Evolutionary conservation across 495 filamentous ascomycete genomes (phyloP).

Genomic region (Aspergillus olivimuriae): DNA sequence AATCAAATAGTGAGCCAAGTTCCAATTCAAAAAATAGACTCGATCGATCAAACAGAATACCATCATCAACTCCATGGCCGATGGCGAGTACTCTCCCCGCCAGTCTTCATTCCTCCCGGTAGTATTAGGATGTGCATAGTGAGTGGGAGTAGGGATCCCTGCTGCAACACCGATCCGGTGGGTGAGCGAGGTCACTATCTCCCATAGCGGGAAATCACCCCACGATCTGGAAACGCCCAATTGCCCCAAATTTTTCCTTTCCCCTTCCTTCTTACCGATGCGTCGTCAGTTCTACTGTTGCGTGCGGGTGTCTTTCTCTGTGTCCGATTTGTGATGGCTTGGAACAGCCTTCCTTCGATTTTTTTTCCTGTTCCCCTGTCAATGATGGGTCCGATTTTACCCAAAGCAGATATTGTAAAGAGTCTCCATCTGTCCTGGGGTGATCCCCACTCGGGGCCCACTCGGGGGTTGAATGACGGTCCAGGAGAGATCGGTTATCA

Average conservation of each 20-base stretch:
- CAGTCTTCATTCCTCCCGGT: no score
- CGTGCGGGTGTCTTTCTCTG: no score
- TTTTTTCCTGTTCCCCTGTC: slow-evolving; percentile 9
- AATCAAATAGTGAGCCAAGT: no score
- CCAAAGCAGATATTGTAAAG: slow-evolving; percentile 14
- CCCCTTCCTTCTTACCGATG: background rate
- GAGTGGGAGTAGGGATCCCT: slow-evolving; percentile 10
- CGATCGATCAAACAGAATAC: no score
- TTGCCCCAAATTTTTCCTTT: slow-evolving; percentile 5
- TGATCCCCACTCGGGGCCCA: slow-evolving; percentile 11
- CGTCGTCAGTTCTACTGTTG: background rate
- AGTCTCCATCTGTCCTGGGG: background rate
- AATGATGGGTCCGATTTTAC: slow-evolving; percentile 13
- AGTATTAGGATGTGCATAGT: no score
- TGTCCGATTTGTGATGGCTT: slow-evolving; percentile 7
- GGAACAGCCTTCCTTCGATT: no score
- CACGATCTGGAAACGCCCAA: slow-evolving; percentile 19
- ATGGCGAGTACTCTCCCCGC: no score
- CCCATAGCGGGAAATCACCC: slow-evolving; percentile 20
- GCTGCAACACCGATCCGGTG: slow-evolving; percentile 18
- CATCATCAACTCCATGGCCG: no score
- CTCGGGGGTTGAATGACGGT: no score
- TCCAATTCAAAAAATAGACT: no score
- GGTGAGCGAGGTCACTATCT: slow-evolving; percentile 8
- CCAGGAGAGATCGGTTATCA: background rate